Evolutionary conservation across 108 stramenopile genomes (phyloP).

Genomic region (Mayamaea pseudoterrestris): DNA sequence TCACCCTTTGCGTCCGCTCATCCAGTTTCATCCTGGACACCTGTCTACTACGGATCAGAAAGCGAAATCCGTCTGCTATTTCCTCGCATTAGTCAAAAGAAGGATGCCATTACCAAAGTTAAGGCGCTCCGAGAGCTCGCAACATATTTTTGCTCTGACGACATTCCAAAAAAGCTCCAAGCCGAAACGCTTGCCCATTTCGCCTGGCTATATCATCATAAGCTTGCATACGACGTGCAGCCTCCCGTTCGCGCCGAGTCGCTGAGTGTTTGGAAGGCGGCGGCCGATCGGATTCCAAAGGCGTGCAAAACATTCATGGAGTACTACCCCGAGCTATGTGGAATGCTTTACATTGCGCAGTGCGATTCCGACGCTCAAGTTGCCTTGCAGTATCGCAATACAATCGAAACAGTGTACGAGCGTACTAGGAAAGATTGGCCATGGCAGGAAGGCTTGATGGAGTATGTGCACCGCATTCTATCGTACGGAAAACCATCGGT

Average conservation of each 20-base stretch:
- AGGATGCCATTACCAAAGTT: constrained; percentile 56
- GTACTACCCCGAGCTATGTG: not conserved
- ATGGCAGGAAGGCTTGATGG: constrained; percentile 21
- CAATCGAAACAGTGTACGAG: not conserved
- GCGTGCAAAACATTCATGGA: constrained; percentile 11
- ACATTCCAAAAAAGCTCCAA: constrained; percentile 13
- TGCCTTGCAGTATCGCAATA: not conserved
- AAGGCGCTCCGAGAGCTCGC: constrained; percentile 47
- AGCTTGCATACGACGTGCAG: constrained; percentile 26
- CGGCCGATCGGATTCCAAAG: constrained; percentile 21
- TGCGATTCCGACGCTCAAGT: not conserved
- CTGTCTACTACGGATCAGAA: constrained; percentile 59
- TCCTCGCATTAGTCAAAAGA: constrained; percentile 59
- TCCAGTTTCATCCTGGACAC: constrained; percentile 26
- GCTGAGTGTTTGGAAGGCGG: constrained; percentile 16
- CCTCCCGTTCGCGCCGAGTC: constrained; percentile 23
- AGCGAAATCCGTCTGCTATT: constrained; percentile 27
- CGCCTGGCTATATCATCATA: constrained; percentile 27
- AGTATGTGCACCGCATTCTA: constrained; percentile 22
- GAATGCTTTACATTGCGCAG: not conserved
- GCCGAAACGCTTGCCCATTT: constrained; percentile 32
- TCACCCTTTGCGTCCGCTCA: not conserved
- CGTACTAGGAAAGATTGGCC: constrained; percentile 2
- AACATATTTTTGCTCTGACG: constrained; percentile 11
- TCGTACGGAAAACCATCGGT: constrained; percentile 21